phyloP scores from a whole-genome alignment of 2,329 filamentous ascomycete genomes.

The Fusarium udum region DNA sequence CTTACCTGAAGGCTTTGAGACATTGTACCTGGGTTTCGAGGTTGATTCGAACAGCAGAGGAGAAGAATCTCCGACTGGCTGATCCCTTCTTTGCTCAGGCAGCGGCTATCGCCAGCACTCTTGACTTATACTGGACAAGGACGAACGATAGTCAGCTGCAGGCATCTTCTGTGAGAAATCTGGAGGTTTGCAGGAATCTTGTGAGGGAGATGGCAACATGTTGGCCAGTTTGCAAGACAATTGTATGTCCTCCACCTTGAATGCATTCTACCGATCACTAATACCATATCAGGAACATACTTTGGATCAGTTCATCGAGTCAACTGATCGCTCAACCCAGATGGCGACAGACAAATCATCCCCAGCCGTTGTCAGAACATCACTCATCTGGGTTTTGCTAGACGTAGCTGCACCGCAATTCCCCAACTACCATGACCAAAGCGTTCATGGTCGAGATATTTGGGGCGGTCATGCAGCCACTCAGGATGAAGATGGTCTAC shows the following conservation, averaged over 20 bases:
- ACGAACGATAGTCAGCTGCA: not conserved
- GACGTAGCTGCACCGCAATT: conserved; percentile 27
- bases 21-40: conserved; percentile 31
- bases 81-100: conserved; percentile 31
- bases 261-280: accelerated
- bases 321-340: not conserved
- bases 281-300: not conserved
- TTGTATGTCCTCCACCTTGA: not conserved
- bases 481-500: not conserved
- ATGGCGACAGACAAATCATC: not conserved
- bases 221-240: conserved; percentile 24
- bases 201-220: conserved; percentile 13
- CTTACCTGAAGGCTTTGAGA: conserved; percentile 10
- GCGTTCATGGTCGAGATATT: not conserved
- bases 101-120: conserved; percentile 15
- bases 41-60: conserved; percentile 4
- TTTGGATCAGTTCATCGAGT: conserved; percentile 15
- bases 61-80: conserved; percentile 8
- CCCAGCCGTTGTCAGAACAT: not conserved
- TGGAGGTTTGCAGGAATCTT: conserved; percentile 16
- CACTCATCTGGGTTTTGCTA: conserved; percentile 18
- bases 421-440: conserved; percentile 5
- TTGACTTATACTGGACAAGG: conserved; percentile 17
- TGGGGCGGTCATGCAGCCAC: not conserved
- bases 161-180: not conserved